Evolutionary conservation across 129 eudicot species (phyloP).

Genomic region (Flaveria ramosissima): DNA sequence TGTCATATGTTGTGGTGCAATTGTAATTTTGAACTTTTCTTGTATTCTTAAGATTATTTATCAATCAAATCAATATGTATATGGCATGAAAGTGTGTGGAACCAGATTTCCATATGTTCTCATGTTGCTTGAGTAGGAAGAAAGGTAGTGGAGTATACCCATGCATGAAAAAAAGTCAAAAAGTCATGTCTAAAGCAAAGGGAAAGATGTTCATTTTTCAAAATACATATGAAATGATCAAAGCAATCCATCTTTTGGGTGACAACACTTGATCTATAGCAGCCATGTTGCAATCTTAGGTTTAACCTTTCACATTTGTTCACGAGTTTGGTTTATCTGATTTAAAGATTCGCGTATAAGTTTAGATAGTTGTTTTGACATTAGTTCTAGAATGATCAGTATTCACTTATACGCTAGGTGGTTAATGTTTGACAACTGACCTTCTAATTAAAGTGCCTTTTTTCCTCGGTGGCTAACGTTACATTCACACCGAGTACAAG

Average conservation of each 20-base stretch:
- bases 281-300: conserved; percentile 32
- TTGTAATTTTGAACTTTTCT: conserved; percentile 23
- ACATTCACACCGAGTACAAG: background rate
- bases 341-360: background rate
- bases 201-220: conserved; percentile 21
- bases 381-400: background rate
- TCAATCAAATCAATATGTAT: background rate
- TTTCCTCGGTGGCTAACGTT: background rate
- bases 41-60: conserved; percentile 4
- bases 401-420: background rate
- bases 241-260: conserved; percentile 38
- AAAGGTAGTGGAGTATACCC: conserved; percentile 32
- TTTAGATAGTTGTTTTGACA: background rate
- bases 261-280: conserved; percentile 40
- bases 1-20: conserved; percentile 14
- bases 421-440: background rate
- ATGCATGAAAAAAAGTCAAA: conserved; percentile 40
- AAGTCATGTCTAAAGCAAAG: conserved; percentile 34
- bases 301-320: conserved; percentile 33
- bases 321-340: background rate
- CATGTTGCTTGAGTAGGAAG: conserved; percentile 37
- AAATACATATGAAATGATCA: conserved; percentile 40
- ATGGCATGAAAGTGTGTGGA: background rate
- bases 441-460: background rate
- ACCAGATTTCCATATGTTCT: background rate